Conservation (phyloP, 1,139 yeast species). For the Zhuliangozyma blackwelliae region DNA sequence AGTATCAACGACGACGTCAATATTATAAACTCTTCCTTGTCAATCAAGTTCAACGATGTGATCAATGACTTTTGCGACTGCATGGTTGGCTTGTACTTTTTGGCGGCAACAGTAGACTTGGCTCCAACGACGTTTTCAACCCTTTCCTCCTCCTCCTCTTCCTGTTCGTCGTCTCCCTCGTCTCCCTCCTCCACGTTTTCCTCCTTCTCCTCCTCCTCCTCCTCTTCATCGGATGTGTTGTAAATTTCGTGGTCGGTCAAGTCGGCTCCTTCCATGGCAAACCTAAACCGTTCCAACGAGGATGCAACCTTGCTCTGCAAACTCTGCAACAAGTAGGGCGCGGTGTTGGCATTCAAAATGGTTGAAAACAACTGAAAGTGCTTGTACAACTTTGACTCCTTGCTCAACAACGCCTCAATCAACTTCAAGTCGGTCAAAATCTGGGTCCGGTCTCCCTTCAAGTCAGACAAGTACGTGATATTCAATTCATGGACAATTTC, state of each 20-base stretch:
- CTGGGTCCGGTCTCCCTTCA: constrained; percentile 11
- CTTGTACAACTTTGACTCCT: constrained; percentile 10
- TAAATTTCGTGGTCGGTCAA: constrained; percentile 27
- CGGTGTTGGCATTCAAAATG: constrained; percentile 21
- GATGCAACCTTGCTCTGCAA: constrained; percentile 17
- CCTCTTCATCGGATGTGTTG: constrained; percentile 18
- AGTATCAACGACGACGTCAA: constrained; percentile 25
- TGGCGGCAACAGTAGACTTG: no score
- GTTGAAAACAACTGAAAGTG: constrained; percentile 28
- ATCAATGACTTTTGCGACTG: constrained; percentile 21
- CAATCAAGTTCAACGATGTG: constrained; percentile 29
- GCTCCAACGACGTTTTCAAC: no score
- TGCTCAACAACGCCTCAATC: constrained; percentile 16
- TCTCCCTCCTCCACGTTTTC: constrained; percentile 10
- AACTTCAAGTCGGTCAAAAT: constrained; percentile 21
- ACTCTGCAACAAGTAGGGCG: constrained; percentile 18
- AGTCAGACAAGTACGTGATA: constrained; percentile 22
- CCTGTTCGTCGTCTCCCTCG: constrained; percentile 6
- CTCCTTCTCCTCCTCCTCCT: constrained; percentile 11
- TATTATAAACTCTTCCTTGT: constrained; percentile 33
- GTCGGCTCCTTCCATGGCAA: constrained; percentile 22
- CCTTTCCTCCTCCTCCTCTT: neutral
- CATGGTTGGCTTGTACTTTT: constrained; percentile 5
- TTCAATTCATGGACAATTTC: constrained; percentile 33
- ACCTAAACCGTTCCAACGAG: constrained; percentile 19